Conservation (phyloP, 2,329 filamentous ascomycete genomes). For the Fusarium nisikadoi region DNA sequence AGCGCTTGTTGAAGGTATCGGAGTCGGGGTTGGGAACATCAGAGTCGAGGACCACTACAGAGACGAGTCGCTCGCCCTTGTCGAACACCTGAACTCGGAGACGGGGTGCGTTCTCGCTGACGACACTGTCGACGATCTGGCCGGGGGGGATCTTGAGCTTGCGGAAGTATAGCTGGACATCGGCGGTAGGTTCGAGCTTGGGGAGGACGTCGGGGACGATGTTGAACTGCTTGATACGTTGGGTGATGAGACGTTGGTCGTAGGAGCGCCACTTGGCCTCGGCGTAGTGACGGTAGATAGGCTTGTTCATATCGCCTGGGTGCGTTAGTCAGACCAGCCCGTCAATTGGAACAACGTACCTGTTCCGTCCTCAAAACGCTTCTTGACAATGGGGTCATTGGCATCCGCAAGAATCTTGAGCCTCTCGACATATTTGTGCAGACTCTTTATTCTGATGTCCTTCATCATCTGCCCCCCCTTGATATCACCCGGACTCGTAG, state of each 20-base stretch:
- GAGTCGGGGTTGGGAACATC: slow-evolving; percentile 84
- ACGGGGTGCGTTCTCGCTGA: slow-evolving; percentile 78
- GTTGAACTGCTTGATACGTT: slow-evolving; percentile 87
- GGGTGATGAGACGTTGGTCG: slow-evolving; percentile 80
- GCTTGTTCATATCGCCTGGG: slow-evolving; percentile 92
- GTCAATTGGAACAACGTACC: slow-evolving; percentile 62
- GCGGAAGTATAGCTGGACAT: slow-evolving; percentile 85
- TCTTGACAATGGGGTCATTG: slow-evolving; percentile 94
- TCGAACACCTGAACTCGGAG: slow-evolving; percentile 89
- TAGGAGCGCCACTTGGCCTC: slow-evolving; percentile 88
- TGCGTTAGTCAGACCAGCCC: not conserved
- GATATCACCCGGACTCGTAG: slow-evolving; percentile 64
- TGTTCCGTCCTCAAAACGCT: slow-evolving; percentile 89
- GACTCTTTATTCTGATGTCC: slow-evolving; percentile 72
- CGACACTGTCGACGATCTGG: slow-evolving; percentile 77
- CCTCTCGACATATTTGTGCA: slow-evolving; percentile 77
- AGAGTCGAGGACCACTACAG: slow-evolving; percentile 85
- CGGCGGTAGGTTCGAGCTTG: slow-evolving; percentile 78
- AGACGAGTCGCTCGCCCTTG: slow-evolving; percentile 81
- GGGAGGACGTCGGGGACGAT: slow-evolving; percentile 90
- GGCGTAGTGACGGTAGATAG: slow-evolving; percentile 92
- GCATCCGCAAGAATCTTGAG: slow-evolving; percentile 93
- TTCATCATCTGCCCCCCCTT: slow-evolving; percentile 73
- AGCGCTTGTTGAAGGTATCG: slow-evolving; percentile 82
- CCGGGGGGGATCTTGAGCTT: slow-evolving; percentile 77